phyloP scores from a whole-genome alignment of 2,329 filamentous ascomycete genomes.

The Talaromyces sp. region DNA sequence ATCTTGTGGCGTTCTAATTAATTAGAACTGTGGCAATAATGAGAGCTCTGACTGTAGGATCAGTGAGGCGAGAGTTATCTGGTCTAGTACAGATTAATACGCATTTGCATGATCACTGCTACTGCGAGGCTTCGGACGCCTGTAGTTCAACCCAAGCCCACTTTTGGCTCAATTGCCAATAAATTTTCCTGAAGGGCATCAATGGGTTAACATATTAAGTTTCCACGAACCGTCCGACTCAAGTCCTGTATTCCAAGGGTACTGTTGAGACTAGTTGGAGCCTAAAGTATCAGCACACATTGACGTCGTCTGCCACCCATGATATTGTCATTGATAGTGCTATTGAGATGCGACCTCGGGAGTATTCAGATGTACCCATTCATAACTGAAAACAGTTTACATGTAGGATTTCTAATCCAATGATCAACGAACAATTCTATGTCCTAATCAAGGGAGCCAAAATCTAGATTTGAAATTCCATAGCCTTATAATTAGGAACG shows the following conservation, averaged over 20 bases:
- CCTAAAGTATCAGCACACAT: background rate
- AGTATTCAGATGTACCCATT: background rate
- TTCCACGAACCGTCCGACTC: background rate
- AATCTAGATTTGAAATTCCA: background rate
- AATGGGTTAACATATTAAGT: background rate
- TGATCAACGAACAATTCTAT: background rate
- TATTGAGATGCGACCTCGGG: background rate
- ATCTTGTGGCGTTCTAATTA: background rate
- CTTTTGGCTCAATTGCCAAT: background rate
- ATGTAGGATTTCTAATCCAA: background rate
- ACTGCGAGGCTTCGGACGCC: no score
- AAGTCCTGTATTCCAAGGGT: background rate
- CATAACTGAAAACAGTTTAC: background rate
- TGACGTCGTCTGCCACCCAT: slow-evolving; percentile 10
- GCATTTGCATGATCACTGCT: no score
- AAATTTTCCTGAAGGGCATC: background rate
- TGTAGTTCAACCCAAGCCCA: background rate
- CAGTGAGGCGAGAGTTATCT: background rate
- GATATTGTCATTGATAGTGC: background rate
- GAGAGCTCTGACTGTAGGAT: background rate
- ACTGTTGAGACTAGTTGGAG: background rate
- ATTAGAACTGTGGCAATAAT: background rate
- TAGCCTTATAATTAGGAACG: background rate
- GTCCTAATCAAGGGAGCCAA: no score
- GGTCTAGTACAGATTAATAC: background rate